Base-by-base conservation (phyloP, 2,329 filamentous ascomycete genomes). In the Aureobasidium namibiae region DNA sequence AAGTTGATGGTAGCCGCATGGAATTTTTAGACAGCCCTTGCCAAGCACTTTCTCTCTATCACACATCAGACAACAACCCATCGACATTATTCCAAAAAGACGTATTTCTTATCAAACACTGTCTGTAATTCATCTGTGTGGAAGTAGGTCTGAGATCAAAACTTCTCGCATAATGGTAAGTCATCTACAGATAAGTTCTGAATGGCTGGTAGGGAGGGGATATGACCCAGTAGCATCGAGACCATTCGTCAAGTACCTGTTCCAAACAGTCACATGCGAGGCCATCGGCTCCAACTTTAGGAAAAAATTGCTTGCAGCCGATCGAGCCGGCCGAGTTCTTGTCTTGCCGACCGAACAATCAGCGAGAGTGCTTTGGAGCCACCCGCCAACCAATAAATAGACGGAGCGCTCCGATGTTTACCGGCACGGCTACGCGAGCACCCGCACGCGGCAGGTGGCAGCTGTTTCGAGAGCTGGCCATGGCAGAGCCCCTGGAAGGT, bases 271-370 rank as follows among this genome's bases (percentile, higher is more conserved):
- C 50, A 54, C 50, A 54, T 54, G 50, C 38, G n/a, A 42, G n/a
- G 11, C 14, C 5, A 13, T 54, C 50, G 50, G 50, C 50, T 54
- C 50, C 50, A 54, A 41, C n/a, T 42, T 41, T 57, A 23, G n/a
- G 33, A 23, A 57, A 56, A 46, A 57, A 23, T 57, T 33, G 53
- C 29, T 42, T 23, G 34, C 21, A 48, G 41, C 53, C 44, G 44
- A 54, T 54, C 48, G 34, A 52, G 34, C 38, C 50, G 38, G 50
- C 50, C 50, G 50, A 54, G 36, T 54, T 33, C n/a, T 24, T 16
- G n/a, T 54, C 26, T 48, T 33, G 33, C 48, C 48, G 48, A 34
- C 52, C 52, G 52, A 56, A 36, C 38, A 56, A 44, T 56, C 52
- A 39, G 52, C 52, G 52, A 56, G 26, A 21, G 33, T 34, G 48